Conservation (phyloP, 768 basidiomycete genomes). For the Termitomyces titanicus region DNA sequence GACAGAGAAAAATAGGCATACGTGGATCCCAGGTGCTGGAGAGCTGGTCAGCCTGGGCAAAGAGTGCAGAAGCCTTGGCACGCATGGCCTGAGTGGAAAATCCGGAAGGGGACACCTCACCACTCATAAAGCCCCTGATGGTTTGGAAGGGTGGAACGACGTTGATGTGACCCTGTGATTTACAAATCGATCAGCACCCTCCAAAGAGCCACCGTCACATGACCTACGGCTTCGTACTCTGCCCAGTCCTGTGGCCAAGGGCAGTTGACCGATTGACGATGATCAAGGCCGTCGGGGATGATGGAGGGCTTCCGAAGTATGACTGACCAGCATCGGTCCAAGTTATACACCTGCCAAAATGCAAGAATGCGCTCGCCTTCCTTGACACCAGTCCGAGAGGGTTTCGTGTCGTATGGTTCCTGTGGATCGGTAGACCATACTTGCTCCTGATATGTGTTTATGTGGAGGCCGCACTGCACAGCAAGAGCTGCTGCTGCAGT, state of each 20-base stretch:
- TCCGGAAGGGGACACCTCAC: slow-evolving; percentile 49
- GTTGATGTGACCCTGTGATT: slow-evolving; percentile 53
- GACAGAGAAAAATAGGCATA: slow-evolving; percentile 25
- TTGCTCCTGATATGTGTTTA: slow-evolving; percentile 30
- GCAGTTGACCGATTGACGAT: slow-evolving; percentile 57
- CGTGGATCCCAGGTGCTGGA: slow-evolving; percentile 59
- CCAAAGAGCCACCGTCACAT: not conserved
- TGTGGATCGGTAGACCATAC: slow-evolving; percentile 28
- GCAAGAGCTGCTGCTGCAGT: slow-evolving; percentile 72
- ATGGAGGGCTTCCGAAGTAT: slow-evolving; percentile 63
- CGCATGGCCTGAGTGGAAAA: slow-evolving; percentile 65
- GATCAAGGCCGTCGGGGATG: slow-evolving; percentile 60
- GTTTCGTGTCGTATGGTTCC: slow-evolving; percentile 49
- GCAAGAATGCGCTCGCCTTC: slow-evolving; percentile 70
- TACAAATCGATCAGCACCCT: slow-evolving; percentile 1
- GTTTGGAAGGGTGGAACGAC: slow-evolving; percentile 52
- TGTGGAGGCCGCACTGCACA: slow-evolving; percentile 69
- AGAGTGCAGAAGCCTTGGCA: slow-evolving; percentile 74
- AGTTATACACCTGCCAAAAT: slow-evolving; percentile 82
- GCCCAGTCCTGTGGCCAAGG: slow-evolving; percentile 76
- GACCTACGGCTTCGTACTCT: slow-evolving; percentile 68
- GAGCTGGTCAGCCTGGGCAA: slow-evolving; percentile 62
- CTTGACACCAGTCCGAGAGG: slow-evolving; percentile 53
- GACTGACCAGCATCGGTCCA: slow-evolving; percentile 81
- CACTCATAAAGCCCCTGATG: slow-evolving; percentile 59